phyloP scores from a whole-genome alignment of 768 basidiomycete genomes.

The Podaxis rugospora region DNA sequence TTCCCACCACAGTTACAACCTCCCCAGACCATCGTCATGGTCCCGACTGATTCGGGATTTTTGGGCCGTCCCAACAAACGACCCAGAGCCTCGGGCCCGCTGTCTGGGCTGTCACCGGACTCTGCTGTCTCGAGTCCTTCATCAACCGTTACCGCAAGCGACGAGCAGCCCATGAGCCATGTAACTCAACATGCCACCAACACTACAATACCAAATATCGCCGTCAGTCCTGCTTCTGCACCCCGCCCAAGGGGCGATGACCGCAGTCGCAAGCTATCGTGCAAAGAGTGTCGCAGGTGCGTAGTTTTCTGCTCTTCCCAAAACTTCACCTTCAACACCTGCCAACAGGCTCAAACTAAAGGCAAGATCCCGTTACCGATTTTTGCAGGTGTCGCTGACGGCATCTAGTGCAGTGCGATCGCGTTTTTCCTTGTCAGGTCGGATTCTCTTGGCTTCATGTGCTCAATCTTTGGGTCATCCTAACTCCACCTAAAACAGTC shows the following conservation, averaged over 20 bases:
- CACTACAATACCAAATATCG: slow-evolving; percentile 2
- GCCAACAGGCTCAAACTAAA: slow-evolving; percentile 42
- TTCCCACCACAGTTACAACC: background rate
- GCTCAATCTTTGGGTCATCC: slow-evolving; percentile 9
- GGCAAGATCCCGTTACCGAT: slow-evolving; percentile 22
- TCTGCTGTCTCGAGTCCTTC: background rate
- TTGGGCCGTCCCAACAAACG: slow-evolving; percentile 1
- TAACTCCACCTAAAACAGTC: slow-evolving; percentile 32
- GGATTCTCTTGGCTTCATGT: slow-evolving; percentile 1
- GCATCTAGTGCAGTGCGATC: slow-evolving; percentile 45
- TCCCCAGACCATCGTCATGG: background rate
- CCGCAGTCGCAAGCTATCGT: slow-evolving; percentile 42
- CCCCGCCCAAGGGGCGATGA: slow-evolving; percentile 28
- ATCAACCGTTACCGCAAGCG: background rate
- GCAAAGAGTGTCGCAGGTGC: slow-evolving; percentile 48
- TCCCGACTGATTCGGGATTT: slow-evolving; percentile 8
- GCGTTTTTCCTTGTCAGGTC: slow-evolving; percentile 60
- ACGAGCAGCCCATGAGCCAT: background rate
- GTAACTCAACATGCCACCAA: slow-evolving; percentile 7
- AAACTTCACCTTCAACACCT: background rate
- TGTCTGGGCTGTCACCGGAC: background rate
- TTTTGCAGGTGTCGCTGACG: background rate
- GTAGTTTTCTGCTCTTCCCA: slow-evolving; percentile 10
- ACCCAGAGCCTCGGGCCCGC: background rate
- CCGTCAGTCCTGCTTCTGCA: slow-evolving; percentile 10